Evolutionary conservation across 805 yeast genomes (phyloP), one percentile per base, ranked within the genome.

Genomic region (Ogataea sp.): DNA sequence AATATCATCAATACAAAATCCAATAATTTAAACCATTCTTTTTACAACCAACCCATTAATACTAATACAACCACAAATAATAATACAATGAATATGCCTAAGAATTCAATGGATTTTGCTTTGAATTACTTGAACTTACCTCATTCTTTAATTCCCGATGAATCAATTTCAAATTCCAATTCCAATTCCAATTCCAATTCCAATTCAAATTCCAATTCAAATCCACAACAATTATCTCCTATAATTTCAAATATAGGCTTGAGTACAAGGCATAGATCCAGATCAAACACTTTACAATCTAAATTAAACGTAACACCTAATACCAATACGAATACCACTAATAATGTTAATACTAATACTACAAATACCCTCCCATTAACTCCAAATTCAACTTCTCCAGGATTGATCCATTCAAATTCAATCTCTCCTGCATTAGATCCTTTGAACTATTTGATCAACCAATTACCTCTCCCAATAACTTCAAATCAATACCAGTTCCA

Each of bases 211-310:
- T n/a, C n/a, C n/a, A n/a, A n/a, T n/a, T n/a, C n/a, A n/a, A n/a
- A n/a, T n/a, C n/a, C n/a, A n/a, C n/a, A n/a, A n/a, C n/a, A n/a
- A 11, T 32, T 26, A 17, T 23, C 32, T 28, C 41, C 62, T 41
- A 50, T 59, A 17, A 30, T 30, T 24, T 49, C 59, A 44, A 54
- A 57, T 47, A 47, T 67, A 49, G 67, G 73, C 2, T 55, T 65
- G 38, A 62, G 76, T 48, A 66, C 75, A 14, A 70, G 93, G 44
- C 76, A 83, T 34, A 70, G 94, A 46, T 83, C 93, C 2, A 93
- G 93, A 2, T 84, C 94, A 13, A 62, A 84, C 36, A 90, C 93
- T 8, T 78, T 88, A 17, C 62, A 80, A 36, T 68, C 79, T 14
- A 47, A 56, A 2, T 40, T 29, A 7, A 17, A 14, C 24, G 17